Base-by-base conservation (phyloP, 148 eudicot species). In the Fallopia convolvulus region DNA sequence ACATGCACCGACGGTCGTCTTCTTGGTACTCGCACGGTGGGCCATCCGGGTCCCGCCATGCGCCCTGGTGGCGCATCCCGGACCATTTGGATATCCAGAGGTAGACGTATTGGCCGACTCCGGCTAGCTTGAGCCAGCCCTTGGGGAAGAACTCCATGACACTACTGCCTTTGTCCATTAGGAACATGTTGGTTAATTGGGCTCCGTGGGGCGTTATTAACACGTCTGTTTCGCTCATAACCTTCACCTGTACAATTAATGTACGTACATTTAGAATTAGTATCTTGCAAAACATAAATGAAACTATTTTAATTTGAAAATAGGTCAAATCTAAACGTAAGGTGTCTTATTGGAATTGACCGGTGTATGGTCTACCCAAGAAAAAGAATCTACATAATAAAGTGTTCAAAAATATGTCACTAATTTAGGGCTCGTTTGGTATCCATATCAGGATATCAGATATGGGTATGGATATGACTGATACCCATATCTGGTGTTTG, bases 41-140 rank as follows among this genome's bases (percentile, higher is more conserved):
- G 44, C 91, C 89, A 23, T 75, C 58, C 0, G 90, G 82, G 79
- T 91, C 93, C 2, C 90, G 90, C 86, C 89, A 93, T 2, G 87
- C 84, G 1, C 97, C 97, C 21, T 79, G 82, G 79, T 91, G 90
- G 20, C 23, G 82, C 97, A 93, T 91, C 20, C 93, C 96, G 0
- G 96, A 93, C 96, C 97, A 91, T 71, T 84, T 84, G 15, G 93
- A 86, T 0, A 91, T 80, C 93, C 88, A 87, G 10, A 80, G 89
- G 79, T 77, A 88, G 52, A 89, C 93, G 47, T 41, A 87, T 63
- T 93, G 96, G 46, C 96, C 96, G 3, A 88, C 87, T 0, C 97
- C 97, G 2, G 96, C 96, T 2, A 89, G 86, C 77, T 91, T 87
- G 15, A 93, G 76, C 97, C 97, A 93, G 0, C 97, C 97, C 72